Base-by-base conservation (phyloP, 768 basidiomycete genomes). In the Agaricus sinodeliciosus region DNA sequence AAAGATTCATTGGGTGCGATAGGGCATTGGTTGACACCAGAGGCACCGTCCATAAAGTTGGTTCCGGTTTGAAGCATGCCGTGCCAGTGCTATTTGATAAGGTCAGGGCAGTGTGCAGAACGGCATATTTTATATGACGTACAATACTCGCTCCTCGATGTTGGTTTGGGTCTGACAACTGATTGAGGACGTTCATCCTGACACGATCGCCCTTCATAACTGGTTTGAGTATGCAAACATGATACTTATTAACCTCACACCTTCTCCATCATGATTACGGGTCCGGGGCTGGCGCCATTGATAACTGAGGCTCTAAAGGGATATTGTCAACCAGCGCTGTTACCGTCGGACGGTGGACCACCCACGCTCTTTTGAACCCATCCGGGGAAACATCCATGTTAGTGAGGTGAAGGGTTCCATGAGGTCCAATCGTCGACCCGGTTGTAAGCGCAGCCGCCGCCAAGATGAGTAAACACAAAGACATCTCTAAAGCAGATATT, bases 131-230 rank as follows among this genome's bases (percentile, higher is more conserved):
- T 31, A 2, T 31, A 37, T 15, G 1, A 56, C 73, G 52, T 49
- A 80, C 79, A 42, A 82, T 72, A 31, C 72, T 75, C 12, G 80
- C 81, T 9, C 64, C 65, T 43, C 67, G 67, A n/a, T 72, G 55
- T 79, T 81, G 78, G 0, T 71, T 65, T 0, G 67, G 64, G 43
- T 83, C 78, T 0, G 64, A 68, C 16, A 82, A 68, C 8, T 60
- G 35, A 51, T 79, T 70, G 16, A 70, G 58, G 4, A 82, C 76
- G 50, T 79, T 77, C 48, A 83, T 60, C 22, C 51, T 37, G 58
- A 79, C 76, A 25, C 57, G 60, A 46, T 70, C 68, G 13, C 76
- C 74, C 66, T 62, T 39, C 8, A 28, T 9, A 31, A 5, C 9
- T 34, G 7, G 7, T 31, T 22, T 28, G 26, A 25, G 13, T 12